These are phyloP conservation scores for Microcera coccophila DNA, from an alignment of 2,329 filamentous ascomycete genomes.

Conservation along the genomic window DNA sequence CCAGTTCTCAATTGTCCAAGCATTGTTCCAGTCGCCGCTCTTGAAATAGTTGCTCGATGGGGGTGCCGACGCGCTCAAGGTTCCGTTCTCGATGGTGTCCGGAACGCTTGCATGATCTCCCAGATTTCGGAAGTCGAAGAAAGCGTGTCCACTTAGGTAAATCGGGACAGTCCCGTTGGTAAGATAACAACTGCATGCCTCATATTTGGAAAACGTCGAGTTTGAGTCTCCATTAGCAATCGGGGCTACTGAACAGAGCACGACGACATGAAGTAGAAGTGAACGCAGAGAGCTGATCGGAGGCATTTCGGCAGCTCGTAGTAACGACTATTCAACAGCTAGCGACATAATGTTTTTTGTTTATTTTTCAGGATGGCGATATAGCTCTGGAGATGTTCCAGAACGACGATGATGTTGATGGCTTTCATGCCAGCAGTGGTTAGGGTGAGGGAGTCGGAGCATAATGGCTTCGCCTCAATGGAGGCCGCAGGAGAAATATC, in stretches of 20 bases:
- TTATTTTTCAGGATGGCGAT: no score
- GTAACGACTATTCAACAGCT: no score
- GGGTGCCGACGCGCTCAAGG: not conserved
- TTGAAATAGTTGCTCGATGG: not conserved
- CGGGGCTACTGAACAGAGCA: no score
- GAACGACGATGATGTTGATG: conserved; percentile 13
- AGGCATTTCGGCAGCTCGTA: no score
- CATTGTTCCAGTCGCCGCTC: conserved; percentile 32
- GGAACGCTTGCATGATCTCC: not conserved
- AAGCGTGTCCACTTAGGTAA: not conserved
- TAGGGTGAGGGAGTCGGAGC: not conserved
- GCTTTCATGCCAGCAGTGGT: not conserved
- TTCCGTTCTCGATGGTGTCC: not conserved
- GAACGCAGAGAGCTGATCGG: no score
- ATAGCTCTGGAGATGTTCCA: conserved; percentile 3
- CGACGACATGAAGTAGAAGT: no score
- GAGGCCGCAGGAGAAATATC: conserved; percentile 11
- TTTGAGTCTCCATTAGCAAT: conserved; percentile 2
- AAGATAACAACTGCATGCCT: conserved; percentile 46
- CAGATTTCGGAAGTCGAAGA: not conserved
- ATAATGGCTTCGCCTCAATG: conserved; percentile 20
- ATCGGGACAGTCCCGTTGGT: not conserved
- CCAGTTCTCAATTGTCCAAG: conserved; percentile 35
- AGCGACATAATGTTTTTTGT: no score
- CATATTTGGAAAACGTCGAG: conserved; percentile 17